Conservation (phyloP, 163 green algal genomes). For the Smithsoniella earleae region DNA sequence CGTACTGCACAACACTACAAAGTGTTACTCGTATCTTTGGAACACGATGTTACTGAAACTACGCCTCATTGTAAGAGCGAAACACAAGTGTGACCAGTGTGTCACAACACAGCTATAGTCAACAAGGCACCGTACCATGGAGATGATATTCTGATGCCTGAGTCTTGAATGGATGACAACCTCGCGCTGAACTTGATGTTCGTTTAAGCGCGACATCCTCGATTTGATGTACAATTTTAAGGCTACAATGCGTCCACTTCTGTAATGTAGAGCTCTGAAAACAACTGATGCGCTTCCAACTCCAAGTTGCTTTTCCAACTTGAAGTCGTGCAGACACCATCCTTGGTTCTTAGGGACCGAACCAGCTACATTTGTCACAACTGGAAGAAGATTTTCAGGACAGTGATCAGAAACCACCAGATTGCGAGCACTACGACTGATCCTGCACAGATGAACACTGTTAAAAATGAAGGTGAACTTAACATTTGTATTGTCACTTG, state of each 20-base stretch:
- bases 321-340: slow-evolving; percentile 17
- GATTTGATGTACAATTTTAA: slow-evolving; percentile 27
- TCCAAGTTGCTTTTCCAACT: slow-evolving; percentile 18
- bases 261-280: background rate
- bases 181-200: slow-evolving; percentile 40
- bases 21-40: too few relatives aligned
- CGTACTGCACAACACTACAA: slow-evolving; percentile 30
- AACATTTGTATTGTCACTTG: too few relatives aligned
- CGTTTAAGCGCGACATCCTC: background rate
- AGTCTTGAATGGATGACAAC: slow-evolving; percentile 44
- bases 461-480: too few relatives aligned
- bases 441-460: slow-evolving; percentile 26
- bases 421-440: background rate
- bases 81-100: too few relatives aligned
- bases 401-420: slow-evolving; percentile 10
- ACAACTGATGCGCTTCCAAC: background rate
- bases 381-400: background rate
- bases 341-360: background rate
- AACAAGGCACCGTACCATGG: slow-evolving; percentile 50
- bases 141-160: slow-evolving; percentile 42
- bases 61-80: too few relatives aligned
- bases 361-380: background rate
- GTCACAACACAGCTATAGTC: too few relatives aligned
- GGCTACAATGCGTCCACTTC: background rate
- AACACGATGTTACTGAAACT: too few relatives aligned